Conservation (phyloP, 352 stramenopile species). For the Elongisporangium undulatum region DNA sequence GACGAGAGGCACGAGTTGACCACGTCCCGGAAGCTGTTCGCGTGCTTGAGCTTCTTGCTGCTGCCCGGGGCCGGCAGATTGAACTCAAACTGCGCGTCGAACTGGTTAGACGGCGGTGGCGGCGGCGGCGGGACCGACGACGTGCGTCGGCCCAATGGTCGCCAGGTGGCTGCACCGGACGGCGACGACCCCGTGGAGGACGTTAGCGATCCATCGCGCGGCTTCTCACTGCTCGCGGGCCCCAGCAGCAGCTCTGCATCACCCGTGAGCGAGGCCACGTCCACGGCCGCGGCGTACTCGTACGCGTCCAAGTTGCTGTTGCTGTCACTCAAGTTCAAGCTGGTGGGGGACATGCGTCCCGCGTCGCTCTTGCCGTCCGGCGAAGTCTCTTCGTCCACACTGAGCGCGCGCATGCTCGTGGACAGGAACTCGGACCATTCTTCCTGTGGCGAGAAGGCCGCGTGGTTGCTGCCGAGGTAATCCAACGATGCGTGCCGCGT, state of each 20-base stretch:
- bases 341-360: not conserved
- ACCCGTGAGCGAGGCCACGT: not conserved
- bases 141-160: conserved; percentile 41
- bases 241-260: not conserved
- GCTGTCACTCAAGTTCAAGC: conserved; percentile 7
- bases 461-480: conserved; percentile 22
- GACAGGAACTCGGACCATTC: conserved; percentile 64
- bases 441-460: conserved; percentile 23
- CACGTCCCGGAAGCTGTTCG: conserved; percentile 39
- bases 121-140: conserved; percentile 21
- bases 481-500: conserved; percentile 62
- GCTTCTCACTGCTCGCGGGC: conserved; percentile 13
- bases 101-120: conserved; percentile 19
- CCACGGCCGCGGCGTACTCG: not conserved
- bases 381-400: conserved; percentile 17
- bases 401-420: conserved; percentile 59
- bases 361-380: not conserved
- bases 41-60: conserved; percentile 20
- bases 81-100: conserved; percentile 17
- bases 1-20: conserved; percentile 43
- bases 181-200: conserved; percentile 28
- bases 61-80: not conserved
- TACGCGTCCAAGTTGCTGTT: not conserved
- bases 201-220: conserved; percentile 37
- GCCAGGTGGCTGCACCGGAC: conserved; percentile 29